Conservation (phyloP, 2,329 filamentous ascomycete species). For the Trichoderma polysporum region DNA sequence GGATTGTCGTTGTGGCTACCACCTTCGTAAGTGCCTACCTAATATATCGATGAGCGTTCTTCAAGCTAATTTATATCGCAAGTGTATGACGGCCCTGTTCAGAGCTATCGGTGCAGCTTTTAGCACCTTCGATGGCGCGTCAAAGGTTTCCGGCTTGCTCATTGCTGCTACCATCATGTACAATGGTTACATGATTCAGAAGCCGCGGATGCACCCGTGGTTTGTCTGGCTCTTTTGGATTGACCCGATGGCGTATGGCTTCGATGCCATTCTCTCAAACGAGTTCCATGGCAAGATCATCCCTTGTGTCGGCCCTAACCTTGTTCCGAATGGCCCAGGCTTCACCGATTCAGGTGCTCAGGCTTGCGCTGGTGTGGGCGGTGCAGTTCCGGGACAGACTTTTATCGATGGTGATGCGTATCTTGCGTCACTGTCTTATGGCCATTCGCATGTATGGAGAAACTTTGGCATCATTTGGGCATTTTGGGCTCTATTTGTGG, state of each 20-base stretch:
- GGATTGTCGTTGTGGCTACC: conserved; percentile 50
- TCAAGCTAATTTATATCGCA: neutral
- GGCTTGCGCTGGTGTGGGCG: conserved; percentile 58
- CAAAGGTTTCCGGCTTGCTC: conserved; percentile 54
- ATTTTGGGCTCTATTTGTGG: conserved; percentile 61
- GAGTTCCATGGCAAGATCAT: conserved; percentile 63
- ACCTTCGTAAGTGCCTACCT: conserved; percentile 45
- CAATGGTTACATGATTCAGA: conserved; percentile 63
- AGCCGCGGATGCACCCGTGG: conserved; percentile 62
- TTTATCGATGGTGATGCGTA: conserved; percentile 60
- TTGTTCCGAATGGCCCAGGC: conserved; percentile 51
- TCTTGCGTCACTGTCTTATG: conserved; percentile 54
- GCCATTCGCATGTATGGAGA: conserved; percentile 53
- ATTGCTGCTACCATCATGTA: conserved; percentile 59
- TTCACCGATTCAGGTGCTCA: conserved; percentile 46
- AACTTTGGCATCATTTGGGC: conserved; percentile 64
- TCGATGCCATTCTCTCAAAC: conserved; percentile 67
- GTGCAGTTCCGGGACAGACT: conserved; percentile 49
- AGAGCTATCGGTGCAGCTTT: conserved; percentile 56
- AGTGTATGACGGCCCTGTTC: conserved; percentile 60
- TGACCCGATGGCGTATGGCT: conserved; percentile 67
- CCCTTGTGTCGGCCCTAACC: conserved; percentile 45
- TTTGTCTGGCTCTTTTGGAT: conserved; percentile 65
- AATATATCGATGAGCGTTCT: neutral
- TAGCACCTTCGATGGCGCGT: conserved; percentile 56